Evolutionary conservation across 75 land plant species (phyloP), one percentile per base, ranked within the genome.

Genomic region (Pinus taeda): DNA sequence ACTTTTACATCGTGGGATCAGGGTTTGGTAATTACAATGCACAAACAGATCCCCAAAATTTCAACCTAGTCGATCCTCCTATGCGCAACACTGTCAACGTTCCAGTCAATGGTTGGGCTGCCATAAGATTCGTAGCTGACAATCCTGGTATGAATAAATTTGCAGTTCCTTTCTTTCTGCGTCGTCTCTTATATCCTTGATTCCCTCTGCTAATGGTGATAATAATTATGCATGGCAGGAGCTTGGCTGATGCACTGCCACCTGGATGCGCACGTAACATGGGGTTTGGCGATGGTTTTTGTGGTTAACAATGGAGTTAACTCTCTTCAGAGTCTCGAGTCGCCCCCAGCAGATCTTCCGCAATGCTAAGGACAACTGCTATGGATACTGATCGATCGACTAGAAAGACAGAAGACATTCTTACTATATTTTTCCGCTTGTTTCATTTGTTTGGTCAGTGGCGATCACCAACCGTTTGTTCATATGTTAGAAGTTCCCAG

Each of bases 181-280:
- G 55, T 49, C n/a, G 21, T 30, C 20, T 29, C 17, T 26, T 37
- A 66, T 80, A 49, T 49, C 11, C 55, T 6, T 49, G 12, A 49
- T 49, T 4, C 45, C 0, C 39, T 6, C 0, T 5, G 7, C 7
- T 5, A 5, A 42, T 42, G 45, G 4, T 42, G 45, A 42, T 42
- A 42, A 4, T 45, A 9, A 45, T 45, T 45, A 45, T 45, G 55
- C 11, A 49, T 49, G 55, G 11, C 75, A 85, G 86, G 87, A 37
- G 79, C 80, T 6, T 85, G 87, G 87, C 36, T 85, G 21, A 57
- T 85, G 81, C 87, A 85, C 62, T 85, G 87, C 79, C 87, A 85
- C 71, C 39, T 85, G 22, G 87, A 85, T 15, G 60, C 61, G 24
- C 87, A 85, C 72, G 66, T 84, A 4, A 59, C 86, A 8, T 77